Conservation (phyloP, 768 basidiomycete species). For the Xerocomellus intermedius region DNA sequence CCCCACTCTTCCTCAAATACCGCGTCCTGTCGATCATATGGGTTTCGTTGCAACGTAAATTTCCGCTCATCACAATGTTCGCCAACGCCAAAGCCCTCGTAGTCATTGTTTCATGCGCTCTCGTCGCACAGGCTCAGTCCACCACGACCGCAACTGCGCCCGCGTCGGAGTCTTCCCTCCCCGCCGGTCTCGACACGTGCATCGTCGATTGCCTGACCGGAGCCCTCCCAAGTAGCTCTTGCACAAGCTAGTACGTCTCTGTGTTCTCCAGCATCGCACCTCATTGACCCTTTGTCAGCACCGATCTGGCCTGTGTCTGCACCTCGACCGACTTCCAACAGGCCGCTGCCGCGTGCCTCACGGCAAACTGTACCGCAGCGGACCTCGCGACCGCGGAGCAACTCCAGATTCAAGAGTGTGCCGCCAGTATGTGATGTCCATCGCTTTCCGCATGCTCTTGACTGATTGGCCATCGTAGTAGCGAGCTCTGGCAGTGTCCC, state of each 20-base stretch:
- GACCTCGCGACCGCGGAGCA: constrained; percentile 33
- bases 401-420: constrained; percentile 37
- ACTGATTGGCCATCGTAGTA: not conserved
- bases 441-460: not conserved
- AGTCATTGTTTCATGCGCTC: constrained; percentile 10
- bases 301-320: constrained; percentile 42
- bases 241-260: constrained; percentile 16
- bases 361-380: constrained; percentile 29
- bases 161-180: constrained; percentile 1
- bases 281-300: constrained; percentile 24
- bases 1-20: constrained; percentile 14
- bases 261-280: not conserved
- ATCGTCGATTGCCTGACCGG: not conserved
- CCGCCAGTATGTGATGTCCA: constrained; percentile 4
- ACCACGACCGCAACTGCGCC: not conserved
- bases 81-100: constrained; percentile 20
- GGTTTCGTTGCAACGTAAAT: not conserved
- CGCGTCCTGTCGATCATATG: not conserved
- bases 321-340: constrained; percentile 37
- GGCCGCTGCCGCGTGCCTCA: constrained; percentile 34
- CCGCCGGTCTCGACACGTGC: constrained; percentile 6
- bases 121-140: constrained; percentile 25
- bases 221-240: not conserved
- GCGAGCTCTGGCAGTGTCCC: not conserved
- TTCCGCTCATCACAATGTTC: constrained; percentile 11